phyloP scores from a whole-genome alignment of 768 basidiomycete species.

The Gloeopeniophorella convolvens region DNA sequence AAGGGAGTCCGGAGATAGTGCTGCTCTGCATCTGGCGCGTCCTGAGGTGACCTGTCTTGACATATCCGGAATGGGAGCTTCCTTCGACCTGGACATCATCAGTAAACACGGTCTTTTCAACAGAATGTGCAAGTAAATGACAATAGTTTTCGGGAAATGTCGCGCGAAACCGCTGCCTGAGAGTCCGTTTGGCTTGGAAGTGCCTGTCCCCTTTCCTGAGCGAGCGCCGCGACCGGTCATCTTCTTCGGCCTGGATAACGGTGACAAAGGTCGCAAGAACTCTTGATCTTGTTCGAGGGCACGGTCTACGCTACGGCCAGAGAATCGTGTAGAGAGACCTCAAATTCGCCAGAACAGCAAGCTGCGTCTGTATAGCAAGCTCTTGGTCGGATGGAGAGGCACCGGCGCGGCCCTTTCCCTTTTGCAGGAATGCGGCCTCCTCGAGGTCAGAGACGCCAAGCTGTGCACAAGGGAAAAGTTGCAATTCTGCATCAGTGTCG shows the following conservation, averaged over 20 bases:
- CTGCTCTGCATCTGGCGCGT: too few relatives aligned
- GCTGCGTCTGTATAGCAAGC: constrained; percentile 38
- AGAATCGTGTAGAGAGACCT: not conserved
- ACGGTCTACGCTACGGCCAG: not conserved
- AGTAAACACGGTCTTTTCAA: too few relatives aligned
- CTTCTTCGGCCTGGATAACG: constrained; percentile 23
- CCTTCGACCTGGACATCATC: too few relatives aligned
- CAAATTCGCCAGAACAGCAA: constrained; percentile 18
- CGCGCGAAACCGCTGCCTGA: too few relatives aligned
- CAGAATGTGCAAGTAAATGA: too few relatives aligned
- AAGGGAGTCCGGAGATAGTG: too few relatives aligned
- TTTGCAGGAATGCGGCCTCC: constrained; percentile 29
- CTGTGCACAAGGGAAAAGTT: too few relatives aligned
- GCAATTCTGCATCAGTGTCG: too few relatives aligned
- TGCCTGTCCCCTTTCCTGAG: constrained; percentile 34
- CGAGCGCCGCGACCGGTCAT: constrained; percentile 35
- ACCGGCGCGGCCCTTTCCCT: constrained; percentile 34
- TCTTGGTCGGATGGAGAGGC: constrained; percentile 37
- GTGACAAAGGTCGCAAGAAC: constrained; percentile 22
- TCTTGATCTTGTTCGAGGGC: not conserved
- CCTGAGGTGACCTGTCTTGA: too few relatives aligned
- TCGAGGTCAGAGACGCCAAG: constrained; percentile 39
- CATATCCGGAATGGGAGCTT: too few relatives aligned
- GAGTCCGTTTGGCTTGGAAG: not conserved
- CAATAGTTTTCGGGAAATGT: too few relatives aligned